Base-by-base conservation (phyloP, 192 early-diverging fungal species). In the Podila epicladia region DNA sequence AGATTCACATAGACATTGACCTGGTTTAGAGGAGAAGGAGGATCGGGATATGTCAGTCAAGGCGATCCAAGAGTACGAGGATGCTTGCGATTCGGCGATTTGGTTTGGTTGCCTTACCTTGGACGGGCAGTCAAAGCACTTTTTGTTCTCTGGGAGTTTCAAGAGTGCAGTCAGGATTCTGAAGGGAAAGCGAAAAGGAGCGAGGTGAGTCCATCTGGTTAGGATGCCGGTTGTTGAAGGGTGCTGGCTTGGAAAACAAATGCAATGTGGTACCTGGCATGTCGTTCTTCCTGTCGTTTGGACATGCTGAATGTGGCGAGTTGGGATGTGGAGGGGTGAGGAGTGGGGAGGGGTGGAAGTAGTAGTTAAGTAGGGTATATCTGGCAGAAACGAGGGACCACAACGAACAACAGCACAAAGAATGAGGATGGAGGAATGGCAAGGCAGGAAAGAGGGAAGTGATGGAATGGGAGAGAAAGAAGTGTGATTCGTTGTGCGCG, bases 1-100 rank as follows among this genome's bases (percentile, higher is more conserved):
- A 88, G 53, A 73, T 88, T 87, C 17, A 85, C 87, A 74, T 88
- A 90, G 61, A 85, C 84, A 45, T 87, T 87, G 71, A 85, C 82
- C 88, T 90, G 68, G 19, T 15, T 9, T 24, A 31, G 33, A 15
- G 28, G 33, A 51, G 61, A 41, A 26, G 53, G 24, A 58, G 28
- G 33, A 37, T 8, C 0, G 9, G 61, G 29, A 15, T 17, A 3
- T 19, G 59, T 19, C 17, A 61, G 57, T 9, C 22, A 26, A 74
- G 49, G 48, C 41, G 41, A 24, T 19, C 38, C 28, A 28, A 33
- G 17, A 51, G 22, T 12, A 15, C 28, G 31, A 65, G 41, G 24
- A 0, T 45, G 37, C 22, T 19, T 20, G 24, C 6, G 11, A 15
- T 61, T 33, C 20, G 28, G 31, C 50, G 53, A 24, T 55, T 55